Conservation (phyloP, 2,329 filamentous ascomycete genomes). For the Colletotrichum cereale region DNA sequence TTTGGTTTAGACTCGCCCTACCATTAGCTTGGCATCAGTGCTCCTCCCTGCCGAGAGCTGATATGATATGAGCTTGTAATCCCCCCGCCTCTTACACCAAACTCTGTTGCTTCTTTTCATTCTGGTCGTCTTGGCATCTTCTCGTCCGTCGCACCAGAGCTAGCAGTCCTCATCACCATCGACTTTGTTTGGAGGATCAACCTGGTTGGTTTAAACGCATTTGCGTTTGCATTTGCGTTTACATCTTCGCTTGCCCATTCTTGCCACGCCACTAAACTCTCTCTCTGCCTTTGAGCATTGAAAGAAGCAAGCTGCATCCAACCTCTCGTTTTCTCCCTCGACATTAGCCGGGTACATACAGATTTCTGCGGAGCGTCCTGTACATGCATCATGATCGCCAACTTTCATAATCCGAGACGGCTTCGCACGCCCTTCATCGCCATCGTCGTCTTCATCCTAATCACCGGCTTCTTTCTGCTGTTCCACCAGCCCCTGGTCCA, state of each 20-base stretch:
- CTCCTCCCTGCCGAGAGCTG: background rate
- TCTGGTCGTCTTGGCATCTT: background rate
- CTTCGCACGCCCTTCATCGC: conserved; percentile 33
- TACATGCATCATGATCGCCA: conserved; percentile 29
- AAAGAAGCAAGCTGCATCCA: background rate
- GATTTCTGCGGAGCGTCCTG: background rate
- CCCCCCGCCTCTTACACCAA: background rate
- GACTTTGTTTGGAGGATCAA: background rate
- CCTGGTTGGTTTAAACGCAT: background rate
- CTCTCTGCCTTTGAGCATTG: background rate
- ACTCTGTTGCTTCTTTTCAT: background rate
- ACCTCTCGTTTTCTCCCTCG: background rate
- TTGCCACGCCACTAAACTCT: background rate
- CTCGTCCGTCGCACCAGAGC: background rate
- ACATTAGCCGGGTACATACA: background rate
- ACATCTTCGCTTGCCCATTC: background rate
- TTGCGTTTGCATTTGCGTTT: background rate
- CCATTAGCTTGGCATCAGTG: background rate
- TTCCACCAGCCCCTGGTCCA: conserved; percentile 64
- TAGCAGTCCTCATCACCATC: background rate
- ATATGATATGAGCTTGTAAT: conserved; percentile 19
- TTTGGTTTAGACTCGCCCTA: background rate
- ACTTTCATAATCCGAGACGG: conserved; percentile 33
- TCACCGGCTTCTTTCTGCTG: conserved; percentile 76
- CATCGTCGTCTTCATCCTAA: conserved; percentile 64